These are phyloP conservation scores for Linum trigynum DNA, from an alignment of 345 rosid species.

Conservation along the genomic window DNA sequence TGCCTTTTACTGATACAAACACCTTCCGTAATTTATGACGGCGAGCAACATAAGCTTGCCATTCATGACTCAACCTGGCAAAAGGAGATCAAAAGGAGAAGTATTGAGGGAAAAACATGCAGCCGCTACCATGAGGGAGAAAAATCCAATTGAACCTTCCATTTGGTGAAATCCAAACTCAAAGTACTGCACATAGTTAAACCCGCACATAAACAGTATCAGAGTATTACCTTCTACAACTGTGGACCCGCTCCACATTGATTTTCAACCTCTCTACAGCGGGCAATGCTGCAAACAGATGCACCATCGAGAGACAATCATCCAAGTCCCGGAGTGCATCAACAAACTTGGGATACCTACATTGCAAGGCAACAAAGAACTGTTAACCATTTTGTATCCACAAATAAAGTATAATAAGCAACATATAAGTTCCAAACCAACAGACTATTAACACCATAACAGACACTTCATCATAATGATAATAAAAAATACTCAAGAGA, in stretches of 20 bases:
- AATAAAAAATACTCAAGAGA: neutral
- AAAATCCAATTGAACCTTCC: neutral
- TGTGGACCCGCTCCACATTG: slow-evolving; percentile 66
- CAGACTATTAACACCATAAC: neutral
- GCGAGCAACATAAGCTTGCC: slow-evolving; percentile 88
- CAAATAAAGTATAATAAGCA: neutral
- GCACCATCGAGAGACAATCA: slow-evolving; percentile 87
- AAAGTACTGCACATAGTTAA: neutral
- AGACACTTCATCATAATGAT: neutral
- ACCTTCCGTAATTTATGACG: slow-evolving; percentile 72
- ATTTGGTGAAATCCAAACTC: neutral
- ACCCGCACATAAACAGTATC: neutral
- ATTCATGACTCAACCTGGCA: slow-evolving; percentile 78
- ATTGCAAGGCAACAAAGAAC: slow-evolving; percentile 8
- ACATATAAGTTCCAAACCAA: neutral
- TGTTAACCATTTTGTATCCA: neutral
- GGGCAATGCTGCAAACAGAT: slow-evolving; percentile 87
- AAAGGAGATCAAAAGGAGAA: slow-evolving; percentile 10
- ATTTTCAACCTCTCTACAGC: slow-evolving; percentile 70
- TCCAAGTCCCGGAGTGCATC: slow-evolving; percentile 95
- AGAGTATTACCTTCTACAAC: slow-evolving; percentile 59
- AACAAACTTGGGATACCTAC: slow-evolving; percentile 73
- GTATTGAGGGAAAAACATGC: slow-evolving; percentile 4
- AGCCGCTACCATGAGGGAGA: neutral
- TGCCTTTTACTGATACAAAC: slow-evolving; percentile 90